Evolutionary conservation across 2,329 filamentous ascomycete species (phyloP).

Genomic region (Botryotinia calthae): DNA sequence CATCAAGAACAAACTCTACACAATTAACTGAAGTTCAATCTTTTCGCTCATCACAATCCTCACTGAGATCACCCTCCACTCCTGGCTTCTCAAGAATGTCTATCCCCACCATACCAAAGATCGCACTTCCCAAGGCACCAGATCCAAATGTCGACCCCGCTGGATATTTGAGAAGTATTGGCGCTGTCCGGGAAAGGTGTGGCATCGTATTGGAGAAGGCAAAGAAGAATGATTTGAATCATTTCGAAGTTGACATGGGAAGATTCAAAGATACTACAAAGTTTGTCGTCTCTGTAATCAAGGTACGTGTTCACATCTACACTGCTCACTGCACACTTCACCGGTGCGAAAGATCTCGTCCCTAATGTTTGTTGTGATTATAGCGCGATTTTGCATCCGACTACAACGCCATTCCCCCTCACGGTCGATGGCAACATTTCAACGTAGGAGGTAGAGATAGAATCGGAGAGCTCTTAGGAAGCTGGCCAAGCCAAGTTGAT

Average conservation of each 20-base stretch:
- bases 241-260: constrained; percentile 68
- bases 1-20: constrained; percentile 31
- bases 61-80: constrained; percentile 35
- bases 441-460: constrained; percentile 75
- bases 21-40: constrained; percentile 31
- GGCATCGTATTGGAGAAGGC: constrained; percentile 61
- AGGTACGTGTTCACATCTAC: constrained; percentile 47
- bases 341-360: not conserved
- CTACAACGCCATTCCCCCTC: constrained; percentile 74
- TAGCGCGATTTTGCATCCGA: constrained; percentile 69
- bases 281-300: constrained; percentile 72
- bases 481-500: constrained; percentile 66
- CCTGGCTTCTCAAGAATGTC: constrained; percentile 36
- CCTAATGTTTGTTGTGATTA: constrained; percentile 10
- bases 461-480: constrained; percentile 66
- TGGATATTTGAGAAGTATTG: constrained; percentile 85
- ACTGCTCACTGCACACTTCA: constrained; percentile 18
- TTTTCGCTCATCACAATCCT: constrained; percentile 27
- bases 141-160: constrained; percentile 86
- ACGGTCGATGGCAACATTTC: constrained; percentile 83
- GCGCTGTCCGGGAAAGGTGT: constrained; percentile 76
- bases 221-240: constrained; percentile 64
- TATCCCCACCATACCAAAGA: constrained; percentile 59
- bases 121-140: constrained; percentile 78
- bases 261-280: constrained; percentile 66